Base-by-base conservation (phyloP, 2,329 filamentous ascomycete genomes). In the Botrytis paeoniae region DNA sequence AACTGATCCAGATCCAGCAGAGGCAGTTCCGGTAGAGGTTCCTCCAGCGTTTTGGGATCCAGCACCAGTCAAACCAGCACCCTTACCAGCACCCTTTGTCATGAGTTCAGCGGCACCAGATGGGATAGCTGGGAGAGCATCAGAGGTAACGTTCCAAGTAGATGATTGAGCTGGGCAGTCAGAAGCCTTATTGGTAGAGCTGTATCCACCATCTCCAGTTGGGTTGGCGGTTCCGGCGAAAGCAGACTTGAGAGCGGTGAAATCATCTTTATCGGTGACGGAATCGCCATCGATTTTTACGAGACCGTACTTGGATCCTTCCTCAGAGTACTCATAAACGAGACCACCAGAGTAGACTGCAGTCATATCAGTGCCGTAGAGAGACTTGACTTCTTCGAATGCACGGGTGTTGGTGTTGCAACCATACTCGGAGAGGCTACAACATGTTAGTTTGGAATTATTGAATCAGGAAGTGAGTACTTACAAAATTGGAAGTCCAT, bases 341-440 rank as follows among this genome's bases (percentile, higher is more conserved):
- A 99, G 89, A 82, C 96, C 96, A 79, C 96, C 96, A 59, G 95
- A 98, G 88, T 97, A 98, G 79, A 98, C 94, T 29, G 83, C 78
- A 12, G 92, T 94, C 95, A 98, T 98, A 74, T 97, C 82, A 32
- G 83, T 83, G 83, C 85, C 89, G 91, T 98, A 98, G 73, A 99
- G 86, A 63, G 95, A 87, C 65, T 83, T 83, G 70, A 98, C 84
- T 85, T 98, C 95, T 74, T 89, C 86, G 80, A 97, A 99, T 80
- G 91, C 85, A 78, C 95, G 95, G 74, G 85, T 89, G 86, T 93
- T 94, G 81, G 88, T 92, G 83, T 81, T 94, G 86, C 96, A 99
- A 75, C 96, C 96, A 81, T 92, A 98, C 83, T 98, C 96, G 69
- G 95, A 98, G 71, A 99, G 74, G 75, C 79, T 79, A 39, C 57